Percentiles rank a stretch among this genome's conserved stretches.
These are phyloP conservation scores for Zangia roseola DNA, from an alignment of 768 basidiomycete species.

Conservation along the genomic window DNA sequence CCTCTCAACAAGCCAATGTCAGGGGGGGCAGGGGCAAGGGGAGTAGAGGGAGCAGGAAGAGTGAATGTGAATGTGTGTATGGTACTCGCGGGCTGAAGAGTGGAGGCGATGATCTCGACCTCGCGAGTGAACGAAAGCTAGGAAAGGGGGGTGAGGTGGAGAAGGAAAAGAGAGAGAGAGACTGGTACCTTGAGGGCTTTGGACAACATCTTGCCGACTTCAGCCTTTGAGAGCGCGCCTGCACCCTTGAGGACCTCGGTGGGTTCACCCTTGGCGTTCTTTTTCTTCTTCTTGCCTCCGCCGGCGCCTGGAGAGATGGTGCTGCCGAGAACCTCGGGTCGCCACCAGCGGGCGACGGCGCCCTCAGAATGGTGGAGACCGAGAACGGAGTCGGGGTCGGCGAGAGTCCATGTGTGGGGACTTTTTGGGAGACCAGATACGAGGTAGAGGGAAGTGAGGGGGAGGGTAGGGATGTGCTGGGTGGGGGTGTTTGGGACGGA, in stretches of 20 bases:
- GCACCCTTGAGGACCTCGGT: conserved; percentile 67
- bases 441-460: conserved; percentile 81
- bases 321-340: conserved; percentile 87
- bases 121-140: conserved; percentile 90
- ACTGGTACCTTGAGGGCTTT: conserved; percentile 80
- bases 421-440: conserved; percentile 88
- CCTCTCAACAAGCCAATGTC: conserved; percentile 61
- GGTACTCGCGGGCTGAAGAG: conserved; percentile 88
- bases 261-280: conserved; percentile 55
- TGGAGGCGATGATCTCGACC: conserved; percentile 93
- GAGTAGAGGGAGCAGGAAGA: conserved; percentile 72
- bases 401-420: conserved; percentile 86
- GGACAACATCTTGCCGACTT: conserved; percentile 86
- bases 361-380: conserved; percentile 82
- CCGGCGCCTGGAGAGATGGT: conserved; percentile 84
- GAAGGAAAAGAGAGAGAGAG: neutral
- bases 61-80: conserved; percentile 91
- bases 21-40: conserved; percentile 70
- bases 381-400: conserved; percentile 78
- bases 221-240: conserved; percentile 79
- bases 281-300: conserved; percentile 71
- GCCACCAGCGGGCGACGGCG: conserved; percentile 87
- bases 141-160: neutral
- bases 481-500: conserved; percentile 43
- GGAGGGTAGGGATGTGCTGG: conserved; percentile 67